Conservation (phyloP, 371 early-diverging fungal species). For the Batrachochytrium dendrobatidis region DNA sequence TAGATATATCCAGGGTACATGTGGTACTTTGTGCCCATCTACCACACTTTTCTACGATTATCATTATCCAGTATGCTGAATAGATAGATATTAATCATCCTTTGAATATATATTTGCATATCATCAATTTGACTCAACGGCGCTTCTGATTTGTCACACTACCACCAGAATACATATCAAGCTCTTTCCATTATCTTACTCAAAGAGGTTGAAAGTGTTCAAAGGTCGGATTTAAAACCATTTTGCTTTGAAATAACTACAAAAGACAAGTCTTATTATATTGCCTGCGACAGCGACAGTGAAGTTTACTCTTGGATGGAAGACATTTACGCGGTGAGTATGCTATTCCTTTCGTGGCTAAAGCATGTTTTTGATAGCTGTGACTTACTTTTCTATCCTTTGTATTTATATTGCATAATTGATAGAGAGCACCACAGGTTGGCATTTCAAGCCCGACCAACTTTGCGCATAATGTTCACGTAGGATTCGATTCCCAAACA, state of each 20-base stretch:
- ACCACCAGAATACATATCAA: conserved; percentile 56
- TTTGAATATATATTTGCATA: background rate
- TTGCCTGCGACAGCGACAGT: conserved; percentile 85
- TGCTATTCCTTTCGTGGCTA: background rate
- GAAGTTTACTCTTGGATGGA: conserved; percentile 96
- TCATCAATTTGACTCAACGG: background rate
- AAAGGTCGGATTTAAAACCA: conserved; percentile 73
- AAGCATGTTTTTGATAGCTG: background rate
- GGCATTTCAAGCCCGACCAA: conserved; percentile 90
- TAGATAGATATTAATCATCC: background rate
- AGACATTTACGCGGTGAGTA: conserved; percentile 70
- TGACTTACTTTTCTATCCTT: background rate
- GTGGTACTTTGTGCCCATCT: background rate
- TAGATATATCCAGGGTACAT: background rate
- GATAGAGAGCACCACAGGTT: conserved; percentile 66
- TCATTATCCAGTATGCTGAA: background rate
- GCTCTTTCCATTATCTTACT: conserved; percentile 69
- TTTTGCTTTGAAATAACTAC: conserved; percentile 86
- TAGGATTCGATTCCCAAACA: conserved; percentile 88
- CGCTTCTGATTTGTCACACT: background rate
- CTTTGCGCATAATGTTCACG: conserved; percentile 92
- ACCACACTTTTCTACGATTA: background rate
- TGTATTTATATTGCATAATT: background rate
- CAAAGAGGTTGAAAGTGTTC: conserved; percentile 76
- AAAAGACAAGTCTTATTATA: conserved; percentile 73